A percentile compares a stretch with the other conserved stretches of the same genome.
Conservation (phyloP, 306 rosid genomes). For the Dalbergia oliveri region DNA sequence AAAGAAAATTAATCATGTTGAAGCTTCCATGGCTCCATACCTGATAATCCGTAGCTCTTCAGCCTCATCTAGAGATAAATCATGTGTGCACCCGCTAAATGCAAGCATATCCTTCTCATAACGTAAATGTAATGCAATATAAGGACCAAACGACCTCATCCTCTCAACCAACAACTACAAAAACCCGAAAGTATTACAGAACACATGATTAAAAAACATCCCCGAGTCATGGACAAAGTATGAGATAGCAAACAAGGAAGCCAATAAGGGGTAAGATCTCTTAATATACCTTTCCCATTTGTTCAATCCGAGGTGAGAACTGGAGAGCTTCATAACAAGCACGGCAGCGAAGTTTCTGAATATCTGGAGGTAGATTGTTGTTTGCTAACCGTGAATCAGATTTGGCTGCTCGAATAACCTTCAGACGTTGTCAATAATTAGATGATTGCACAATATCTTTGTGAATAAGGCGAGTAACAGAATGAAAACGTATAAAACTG, state of each 20-base stretch:
- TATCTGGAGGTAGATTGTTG: slow-evolving; percentile 82
- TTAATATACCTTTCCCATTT: slow-evolving; percentile 79
- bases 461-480: not conserved
- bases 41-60: slow-evolving; percentile 81
- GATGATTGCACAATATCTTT: slow-evolving; percentile 38
- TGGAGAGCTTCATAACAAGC: slow-evolving; percentile 94
- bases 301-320: slow-evolving; percentile 87
- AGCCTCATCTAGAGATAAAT: slow-evolving; percentile 79
- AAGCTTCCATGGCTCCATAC: slow-evolving; percentile 53
- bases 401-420: slow-evolving; percentile 96
- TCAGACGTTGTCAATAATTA: slow-evolving; percentile 19
- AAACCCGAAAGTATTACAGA: slow-evolving; percentile 38
- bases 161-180: slow-evolving; percentile 80
- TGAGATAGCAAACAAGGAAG: slow-evolving; percentile 41
- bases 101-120: slow-evolving; percentile 99
- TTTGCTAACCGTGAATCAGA: slow-evolving; percentile 96
- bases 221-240: slow-evolving; percentile 15
- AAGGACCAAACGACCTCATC: slow-evolving; percentile 90
- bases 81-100: slow-evolving; percentile 95
- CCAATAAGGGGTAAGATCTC: slow-evolving; percentile 41
- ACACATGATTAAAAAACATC: slow-evolving; percentile 9
- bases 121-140: slow-evolving; percentile 91
- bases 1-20: slow-evolving; percentile 7
- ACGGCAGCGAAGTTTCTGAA: slow-evolving; percentile 96
- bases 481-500: slow-evolving; percentile 16